These are phyloP conservation scores for Agaricus subrufescens DNA, from an alignment of 768 basidiomycete species.

Conservation along the genomic window DNA sequence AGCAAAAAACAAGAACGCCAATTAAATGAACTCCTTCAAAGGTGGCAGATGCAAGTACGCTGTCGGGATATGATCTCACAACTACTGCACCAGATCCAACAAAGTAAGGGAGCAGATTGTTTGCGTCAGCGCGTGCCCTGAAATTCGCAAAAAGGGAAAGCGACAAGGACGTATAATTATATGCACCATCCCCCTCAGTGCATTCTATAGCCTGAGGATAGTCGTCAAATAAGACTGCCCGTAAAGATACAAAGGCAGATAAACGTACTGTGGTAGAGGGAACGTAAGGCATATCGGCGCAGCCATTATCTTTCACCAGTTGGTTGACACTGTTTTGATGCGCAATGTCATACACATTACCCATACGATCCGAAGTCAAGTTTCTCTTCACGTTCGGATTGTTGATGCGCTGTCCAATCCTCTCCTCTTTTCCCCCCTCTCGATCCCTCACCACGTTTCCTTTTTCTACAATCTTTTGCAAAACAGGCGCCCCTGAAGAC, in stretches of 20 bases:
- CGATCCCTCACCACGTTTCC: conserved; percentile 20
- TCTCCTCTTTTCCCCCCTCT: conserved; percentile 18
- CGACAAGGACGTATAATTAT: conserved; percentile 34
- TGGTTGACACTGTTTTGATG: conserved; percentile 36
- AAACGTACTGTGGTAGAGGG: conserved; percentile 34
- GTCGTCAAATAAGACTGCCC: neutral
- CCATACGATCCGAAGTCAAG: conserved; percentile 24
- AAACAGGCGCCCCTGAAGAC: conserved; percentile 24
- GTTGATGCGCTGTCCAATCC: conserved; percentile 14
- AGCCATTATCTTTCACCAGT: conserved; percentile 35
- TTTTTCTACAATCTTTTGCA: conserved; percentile 26
- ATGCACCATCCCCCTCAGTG: conserved; percentile 29
- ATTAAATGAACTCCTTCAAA: conserved; percentile 21
- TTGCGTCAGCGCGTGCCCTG: conserved; percentile 32
- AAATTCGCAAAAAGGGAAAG: conserved; percentile 24
- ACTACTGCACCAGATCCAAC: conserved; percentile 28
- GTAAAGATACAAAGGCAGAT: neutral
- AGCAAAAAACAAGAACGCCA: conserved; percentile 18
- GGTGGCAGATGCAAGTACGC: conserved; percentile 20
- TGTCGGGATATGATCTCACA: conserved; percentile 30
- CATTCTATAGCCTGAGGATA: conserved; percentile 28
- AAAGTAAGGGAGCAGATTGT: conserved; percentile 37
- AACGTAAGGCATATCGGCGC: conserved; percentile 29
- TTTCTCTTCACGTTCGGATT: conserved; percentile 17
- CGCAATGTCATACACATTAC: conserved; percentile 22